phyloP scores from a whole-genome alignment of 306 rosid species.

The Myrica gale region DNA sequence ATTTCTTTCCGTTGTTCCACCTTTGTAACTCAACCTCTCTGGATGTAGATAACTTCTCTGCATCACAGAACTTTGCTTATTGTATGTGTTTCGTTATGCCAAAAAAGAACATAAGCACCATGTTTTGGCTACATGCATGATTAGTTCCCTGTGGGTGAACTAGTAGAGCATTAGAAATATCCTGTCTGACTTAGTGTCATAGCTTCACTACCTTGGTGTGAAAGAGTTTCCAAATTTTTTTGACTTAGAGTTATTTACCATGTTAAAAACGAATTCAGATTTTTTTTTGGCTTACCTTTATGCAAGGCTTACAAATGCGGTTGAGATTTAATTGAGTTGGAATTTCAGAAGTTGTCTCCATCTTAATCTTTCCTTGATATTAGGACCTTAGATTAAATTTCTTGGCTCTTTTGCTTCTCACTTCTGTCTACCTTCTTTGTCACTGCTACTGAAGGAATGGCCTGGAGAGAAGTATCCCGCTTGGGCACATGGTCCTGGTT shows the following conservation, averaged over 20 bases:
- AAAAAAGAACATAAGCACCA: neutral
- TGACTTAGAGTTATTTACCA: neutral
- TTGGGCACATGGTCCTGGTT: constrained; percentile 99
- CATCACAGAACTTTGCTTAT: neutral
- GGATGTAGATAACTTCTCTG: neutral
- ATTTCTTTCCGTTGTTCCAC: neutral
- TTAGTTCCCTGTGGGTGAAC: neutral
- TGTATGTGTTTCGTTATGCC: neutral
- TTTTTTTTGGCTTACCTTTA: neutral
- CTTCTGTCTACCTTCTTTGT: constrained; percentile 25
- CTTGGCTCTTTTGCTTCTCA: constrained; percentile 3
- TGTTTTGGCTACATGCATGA: neutral
- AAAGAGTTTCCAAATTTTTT: neutral
- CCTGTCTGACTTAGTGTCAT: neutral
- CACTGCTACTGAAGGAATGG: constrained; percentile 73
- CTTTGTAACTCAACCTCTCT: neutral
- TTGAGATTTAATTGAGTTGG: neutral
- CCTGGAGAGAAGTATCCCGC: constrained; percentile 77
- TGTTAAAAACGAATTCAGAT: neutral
- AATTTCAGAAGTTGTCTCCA: neutral
- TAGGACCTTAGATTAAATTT: neutral
- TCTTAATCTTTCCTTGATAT: neutral
- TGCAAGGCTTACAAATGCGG: neutral
- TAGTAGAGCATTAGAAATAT: neutral
- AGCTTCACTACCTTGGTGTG: neutral